Conservation (phyloP, 495 filamentous ascomycete genomes). For the Lophiotrema nucula region DNA sequence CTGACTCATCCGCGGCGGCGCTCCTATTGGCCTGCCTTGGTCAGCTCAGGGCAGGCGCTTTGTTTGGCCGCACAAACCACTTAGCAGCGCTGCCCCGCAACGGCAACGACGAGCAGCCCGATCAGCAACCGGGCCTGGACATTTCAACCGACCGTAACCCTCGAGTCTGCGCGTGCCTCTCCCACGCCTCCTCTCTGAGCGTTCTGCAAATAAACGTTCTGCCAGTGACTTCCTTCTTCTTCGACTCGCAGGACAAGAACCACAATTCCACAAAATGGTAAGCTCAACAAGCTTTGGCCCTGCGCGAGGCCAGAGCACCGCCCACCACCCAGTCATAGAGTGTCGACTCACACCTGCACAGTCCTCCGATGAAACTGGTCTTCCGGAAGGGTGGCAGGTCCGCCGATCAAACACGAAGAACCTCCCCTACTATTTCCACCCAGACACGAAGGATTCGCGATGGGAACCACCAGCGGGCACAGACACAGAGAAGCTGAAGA, state of each 20-base stretch:
- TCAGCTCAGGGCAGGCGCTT: no score
- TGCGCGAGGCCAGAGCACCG: not conserved
- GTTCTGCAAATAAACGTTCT: no score
- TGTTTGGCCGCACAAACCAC: conserved; percentile 1
- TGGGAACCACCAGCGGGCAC: conserved; percentile 91
- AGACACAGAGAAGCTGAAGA: conserved; percentile 84
- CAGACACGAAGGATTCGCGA: conserved; percentile 73
- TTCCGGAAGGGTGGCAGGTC: conserved; percentile 88
- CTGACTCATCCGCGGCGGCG: not conserved
- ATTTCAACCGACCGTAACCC: not conserved
- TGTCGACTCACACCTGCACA: conserved; percentile 18
- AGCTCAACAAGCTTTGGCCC: not conserved
- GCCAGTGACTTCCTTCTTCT: no score
- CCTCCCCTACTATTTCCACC: conserved; percentile 97
- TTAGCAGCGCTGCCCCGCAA: not conserved
- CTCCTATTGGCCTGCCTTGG: no score
- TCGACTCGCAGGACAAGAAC: no score
- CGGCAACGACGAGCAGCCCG: not conserved
- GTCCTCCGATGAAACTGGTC: conserved; percentile 66
- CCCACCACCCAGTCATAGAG: conserved; percentile 9
- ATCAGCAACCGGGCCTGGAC: no score
- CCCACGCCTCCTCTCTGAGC: no score
- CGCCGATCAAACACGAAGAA: conserved; percentile 95
- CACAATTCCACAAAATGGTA: conserved; percentile 18
- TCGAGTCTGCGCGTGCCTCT: no score